phyloP scores from a whole-genome alignment of 2,329 filamentous ascomycete species.

The Cladosporium sp. region DNA sequence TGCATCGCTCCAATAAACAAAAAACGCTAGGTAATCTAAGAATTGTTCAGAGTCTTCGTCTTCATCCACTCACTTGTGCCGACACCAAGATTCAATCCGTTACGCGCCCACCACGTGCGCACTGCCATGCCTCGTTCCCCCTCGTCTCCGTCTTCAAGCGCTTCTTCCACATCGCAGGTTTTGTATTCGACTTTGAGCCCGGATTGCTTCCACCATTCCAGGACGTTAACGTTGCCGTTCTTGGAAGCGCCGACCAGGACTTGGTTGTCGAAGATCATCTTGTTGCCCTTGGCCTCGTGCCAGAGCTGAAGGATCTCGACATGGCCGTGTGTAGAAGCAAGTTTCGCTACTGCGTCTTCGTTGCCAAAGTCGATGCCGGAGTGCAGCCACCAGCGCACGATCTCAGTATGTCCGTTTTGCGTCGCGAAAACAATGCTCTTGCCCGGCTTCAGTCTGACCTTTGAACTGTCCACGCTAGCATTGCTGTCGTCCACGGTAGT shows the following conservation, averaged over 20 bases:
- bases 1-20: background rate
- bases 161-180: slow-evolving; percentile 93
- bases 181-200: slow-evolving; percentile 84
- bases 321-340: slow-evolving; percentile 82
- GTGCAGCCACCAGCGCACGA: slow-evolving; percentile 84
- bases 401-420: slow-evolving; percentile 74
- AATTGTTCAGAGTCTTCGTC: slow-evolving; percentile 61
- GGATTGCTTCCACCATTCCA: slow-evolving; percentile 89
- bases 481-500: slow-evolving; percentile 31
- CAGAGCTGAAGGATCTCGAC: slow-evolving; percentile 82
- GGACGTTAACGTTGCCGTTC: slow-evolving; percentile 76
- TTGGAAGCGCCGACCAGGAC: slow-evolving; percentile 85
- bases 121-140: slow-evolving; percentile 69
- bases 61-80: slow-evolving; percentile 90
- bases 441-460: slow-evolving; percentile 70
- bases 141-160: slow-evolving; percentile 80
- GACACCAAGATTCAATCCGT: slow-evolving; percentile 77
- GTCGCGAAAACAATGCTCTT: slow-evolving; percentile 82
- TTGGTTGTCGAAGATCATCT: slow-evolving; percentile 79
- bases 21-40: background rate
- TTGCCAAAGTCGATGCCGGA: slow-evolving; percentile 78
- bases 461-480: slow-evolving; percentile 30
- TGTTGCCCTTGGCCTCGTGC: slow-evolving; percentile 71
- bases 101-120: slow-evolving; percentile 82
- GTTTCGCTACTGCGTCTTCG: slow-evolving; percentile 77